Evolutionary conservation across 2,329 filamentous ascomycete genomes (phyloP).

Genomic region (Nannizziopsis barbatae): DNA sequence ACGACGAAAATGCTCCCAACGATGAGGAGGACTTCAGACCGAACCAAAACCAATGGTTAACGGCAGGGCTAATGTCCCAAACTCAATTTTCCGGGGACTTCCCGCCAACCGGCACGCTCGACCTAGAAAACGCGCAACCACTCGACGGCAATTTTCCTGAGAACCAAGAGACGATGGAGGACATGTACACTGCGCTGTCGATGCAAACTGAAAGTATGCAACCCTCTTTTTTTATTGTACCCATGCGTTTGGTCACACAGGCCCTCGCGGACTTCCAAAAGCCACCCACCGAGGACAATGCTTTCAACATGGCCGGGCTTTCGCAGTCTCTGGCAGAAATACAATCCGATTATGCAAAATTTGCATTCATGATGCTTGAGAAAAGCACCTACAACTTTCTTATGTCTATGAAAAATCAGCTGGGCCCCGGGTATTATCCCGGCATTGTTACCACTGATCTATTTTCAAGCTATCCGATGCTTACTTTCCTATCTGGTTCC

Average conservation of each 20-base stretch:
- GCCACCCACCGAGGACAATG: not conserved
- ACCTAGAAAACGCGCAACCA: not conserved
- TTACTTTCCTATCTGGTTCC: constrained; percentile 3
- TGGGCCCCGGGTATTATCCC: not conserved
- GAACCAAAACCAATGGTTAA: not conserved
- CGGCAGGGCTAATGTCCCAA: not conserved
- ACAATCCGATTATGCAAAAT: constrained; percentile 7
- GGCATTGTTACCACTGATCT: constrained; percentile 3
- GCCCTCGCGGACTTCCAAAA: not conserved
- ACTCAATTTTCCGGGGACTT: not conserved
- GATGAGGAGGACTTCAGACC: not conserved
- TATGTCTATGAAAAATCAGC: not conserved
- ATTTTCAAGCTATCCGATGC: constrained; percentile 1
- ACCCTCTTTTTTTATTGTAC: constrained; percentile 10
- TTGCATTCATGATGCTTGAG: not conserved
- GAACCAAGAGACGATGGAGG: constrained; percentile 7
- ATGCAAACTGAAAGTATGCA: constrained; percentile 17
- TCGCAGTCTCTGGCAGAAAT: constrained; percentile 4
- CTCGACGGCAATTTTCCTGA: not conserved
- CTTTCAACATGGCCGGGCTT: constrained; percentile 1
- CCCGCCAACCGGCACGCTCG: not conserved
- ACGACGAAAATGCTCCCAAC: constrained; percentile 12
- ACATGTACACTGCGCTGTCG: constrained; percentile 7
- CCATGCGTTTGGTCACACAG: not conserved
- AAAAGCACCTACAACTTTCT: constrained; percentile 9